Base-by-base conservation (phyloP, 148 eudicot genomes). In the Limonium bicolor region DNA sequence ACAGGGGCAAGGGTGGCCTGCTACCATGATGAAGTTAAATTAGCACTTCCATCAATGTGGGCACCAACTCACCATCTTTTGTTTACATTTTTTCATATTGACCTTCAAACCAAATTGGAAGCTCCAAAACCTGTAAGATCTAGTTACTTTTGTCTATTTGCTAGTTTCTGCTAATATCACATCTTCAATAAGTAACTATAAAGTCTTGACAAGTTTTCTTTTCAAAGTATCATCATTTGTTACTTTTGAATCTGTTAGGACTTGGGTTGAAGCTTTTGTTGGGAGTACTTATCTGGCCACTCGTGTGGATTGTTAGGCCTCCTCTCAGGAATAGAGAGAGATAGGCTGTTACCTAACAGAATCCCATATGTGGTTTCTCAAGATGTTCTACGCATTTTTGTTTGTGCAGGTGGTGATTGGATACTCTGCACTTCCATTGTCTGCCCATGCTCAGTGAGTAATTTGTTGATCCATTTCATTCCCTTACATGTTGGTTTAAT, bases 1-100 rank as follows among this genome's bases (percentile, higher is more conserved):
- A 76, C 82, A 64, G 95, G 94, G 54, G 62, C 94, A 50, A 85
- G 94, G 74, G 80, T 92, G 18, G 88, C 86, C 55, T 72, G 76
- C 65, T 92, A 76, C 67, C 99, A 92, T 69, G 99, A 92, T 68
- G 99, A 85, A 65, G 25, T 92, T 34, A 92, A 92, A 78, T 94
- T 85, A 44, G 71, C 88, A 44, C 76, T 92, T 46, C 99, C 99
- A 40, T 69, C 88, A 61, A 78, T 71, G 48, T 85, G 94, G 99
- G 81, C 86, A 16, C 84, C 95, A 22, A 26, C 41, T 48, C 99
- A 92, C 62, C 99, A 92, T 71, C 95, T 92, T 61, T 46, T 92
- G 60, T 92, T 92, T 61, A 92, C 99, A 40, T 76, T 92, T 74
- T 85, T 64, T 49, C 99, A 92, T 55, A 70, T 92, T 51, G 99